These are phyloP conservation scores for Sesbania bispinosa DNA, from an alignment of 306 rosid species.

Conservation along the genomic window DNA sequence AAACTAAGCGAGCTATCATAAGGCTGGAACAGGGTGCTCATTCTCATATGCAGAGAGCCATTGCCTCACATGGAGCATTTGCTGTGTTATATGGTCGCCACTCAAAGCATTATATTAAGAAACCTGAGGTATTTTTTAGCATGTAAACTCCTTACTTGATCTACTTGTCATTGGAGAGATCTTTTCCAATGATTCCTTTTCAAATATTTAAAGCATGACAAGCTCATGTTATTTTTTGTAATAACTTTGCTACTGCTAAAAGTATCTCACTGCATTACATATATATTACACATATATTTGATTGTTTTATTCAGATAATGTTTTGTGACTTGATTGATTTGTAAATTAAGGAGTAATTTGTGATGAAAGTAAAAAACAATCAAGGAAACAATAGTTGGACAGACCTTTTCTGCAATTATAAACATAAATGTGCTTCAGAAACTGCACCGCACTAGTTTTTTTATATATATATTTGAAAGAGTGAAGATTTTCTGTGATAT, in stretches of 20 bases:
- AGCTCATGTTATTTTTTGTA: background rate
- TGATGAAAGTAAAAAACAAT: background rate
- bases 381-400: background rate
- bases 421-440: conserved; percentile 4
- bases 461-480: background rate
- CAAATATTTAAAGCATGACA: background rate
- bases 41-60: conserved; percentile 72
- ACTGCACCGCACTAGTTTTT: background rate
- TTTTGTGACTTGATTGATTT: conserved; percentile 7
- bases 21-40: conserved; percentile 85
- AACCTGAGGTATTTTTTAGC: conserved; percentile 67
- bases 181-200: background rate
- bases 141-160: background rate
- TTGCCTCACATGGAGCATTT: conserved; percentile 83
- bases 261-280: background rate
- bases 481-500: background rate
- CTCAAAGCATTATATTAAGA: conserved; percentile 80
- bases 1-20: conserved; percentile 63
- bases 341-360: conserved; percentile 22
- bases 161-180: conserved; percentile 2
- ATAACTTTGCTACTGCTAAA: background rate
- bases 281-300: background rate
- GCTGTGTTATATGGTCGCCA: conserved; percentile 72
- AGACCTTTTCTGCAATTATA: conserved; percentile 7
- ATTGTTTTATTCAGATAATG: conserved; percentile 16